Base-by-base conservation (phyloP, 1,284 basidiomycete genomes). In the Polyporus tsugae region DNA sequence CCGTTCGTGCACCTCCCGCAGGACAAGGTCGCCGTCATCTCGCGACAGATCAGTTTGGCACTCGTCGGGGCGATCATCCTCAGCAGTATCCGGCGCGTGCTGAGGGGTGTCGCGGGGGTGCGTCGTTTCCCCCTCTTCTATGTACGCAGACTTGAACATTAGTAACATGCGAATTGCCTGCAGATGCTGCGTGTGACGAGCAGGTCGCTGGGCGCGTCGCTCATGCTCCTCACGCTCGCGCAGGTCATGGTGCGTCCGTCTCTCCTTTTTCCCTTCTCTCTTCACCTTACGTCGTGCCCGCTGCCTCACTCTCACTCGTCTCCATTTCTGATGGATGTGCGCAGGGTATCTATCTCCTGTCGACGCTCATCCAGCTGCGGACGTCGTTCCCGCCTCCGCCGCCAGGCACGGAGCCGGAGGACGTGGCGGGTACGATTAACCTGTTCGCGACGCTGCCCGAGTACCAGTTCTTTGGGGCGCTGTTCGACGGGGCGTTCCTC, bases 331-430 rank as follows among this genome's bases (percentile, higher is more conserved):
- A 29, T 19, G 19, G 6, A n/a, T 15, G n/a, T 19, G 15, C 42
- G 41, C 60, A 94, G 92, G 91, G 90, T 17, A 91, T 91, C 64
- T 94, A 94, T 75, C 85, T 94, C 46, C 85, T 94, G 33, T 89
- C 91, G 1, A 94, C 92, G 0, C 81, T 94, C 60, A 88, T 94
- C 19, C 92, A 94, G 77, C 82, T 94, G 52, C 90, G 92, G 55
- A 89, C 89, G 22, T 89, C 90, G 6, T 94, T 94, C 76, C 92
- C 92, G 4, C 89, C 89, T 0, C 82, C 84, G 1, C 69, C 81
- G 33, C 76, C 73, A 19, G 76, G 73, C 42, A 72, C 70, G 55
- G 67, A 73, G 13, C 60, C 75, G 4, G 76, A 77, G 22, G 46
- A 25, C 46, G 46, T 22, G 63, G 67, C 55, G 19, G 68, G 70